Evolutionary conservation across 306 rosid species (phyloP).

Genomic region (Casuarina glauca): DNA sequence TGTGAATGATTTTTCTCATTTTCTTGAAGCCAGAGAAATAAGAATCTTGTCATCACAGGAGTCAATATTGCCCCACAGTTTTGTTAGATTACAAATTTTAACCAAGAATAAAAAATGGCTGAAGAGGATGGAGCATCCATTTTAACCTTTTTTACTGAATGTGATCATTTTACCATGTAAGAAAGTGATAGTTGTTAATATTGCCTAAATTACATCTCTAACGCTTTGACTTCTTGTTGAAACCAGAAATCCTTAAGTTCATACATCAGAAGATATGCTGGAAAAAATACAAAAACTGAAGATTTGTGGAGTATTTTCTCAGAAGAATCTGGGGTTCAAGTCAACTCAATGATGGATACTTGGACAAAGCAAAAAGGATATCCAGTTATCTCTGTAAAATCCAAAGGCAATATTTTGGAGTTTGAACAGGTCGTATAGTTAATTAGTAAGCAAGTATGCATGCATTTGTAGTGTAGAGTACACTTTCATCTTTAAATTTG

Average conservation of each 20-base stretch:
- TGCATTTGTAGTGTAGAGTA: background rate
- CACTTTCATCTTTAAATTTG: conserved; percentile 7
- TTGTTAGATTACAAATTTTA: background rate
- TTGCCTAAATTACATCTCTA: background rate
- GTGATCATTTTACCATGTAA: conserved; percentile 1
- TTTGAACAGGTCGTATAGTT: conserved; percentile 52
- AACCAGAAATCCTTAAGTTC: conserved; percentile 57
- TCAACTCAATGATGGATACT: conserved; percentile 49
- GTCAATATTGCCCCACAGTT: background rate
- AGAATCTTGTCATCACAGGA: background rate
- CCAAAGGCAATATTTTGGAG: conserved; percentile 38
- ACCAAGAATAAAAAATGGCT: background rate
- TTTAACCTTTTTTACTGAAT: conserved; percentile 8
- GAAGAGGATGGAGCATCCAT: conserved; percentile 2
- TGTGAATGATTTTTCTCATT: background rate
- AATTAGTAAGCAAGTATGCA: conserved; percentile 15
- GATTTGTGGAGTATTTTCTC: conserved; percentile 62
- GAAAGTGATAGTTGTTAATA: background rate
- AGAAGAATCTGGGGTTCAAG: conserved; percentile 52
- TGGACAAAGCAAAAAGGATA: conserved; percentile 72
- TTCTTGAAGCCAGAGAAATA: background rate
- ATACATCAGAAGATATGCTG: conserved; percentile 48
- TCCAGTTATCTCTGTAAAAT: conserved; percentile 54
- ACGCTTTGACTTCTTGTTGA: conserved; percentile 18
- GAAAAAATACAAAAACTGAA: conserved; percentile 59